A percentile compares a stretch with the other conserved stretches of the same genome.
phyloP scores from a whole-genome alignment of 305 asterid species.

The Fraxinus latifolia region DNA sequence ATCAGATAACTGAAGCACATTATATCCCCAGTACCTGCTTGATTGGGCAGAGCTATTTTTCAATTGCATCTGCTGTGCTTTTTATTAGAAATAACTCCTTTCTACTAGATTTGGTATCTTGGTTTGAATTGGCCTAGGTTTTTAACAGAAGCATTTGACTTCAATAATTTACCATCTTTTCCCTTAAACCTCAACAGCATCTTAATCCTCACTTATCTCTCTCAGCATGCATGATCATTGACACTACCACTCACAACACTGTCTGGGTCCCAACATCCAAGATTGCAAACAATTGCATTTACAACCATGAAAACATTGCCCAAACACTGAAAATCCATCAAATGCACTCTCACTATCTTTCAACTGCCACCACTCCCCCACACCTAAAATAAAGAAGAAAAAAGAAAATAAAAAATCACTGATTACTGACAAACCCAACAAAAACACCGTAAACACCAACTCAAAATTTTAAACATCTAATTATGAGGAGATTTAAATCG shows the following conservation, averaged over 20 bases:
- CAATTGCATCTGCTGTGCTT: background rate
- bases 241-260: background rate
- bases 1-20: background rate
- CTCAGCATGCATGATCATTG: background rate
- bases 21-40: background rate
- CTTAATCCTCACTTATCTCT: background rate
- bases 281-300: background rate
- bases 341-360: background rate
- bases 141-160: background rate
- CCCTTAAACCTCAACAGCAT: background rate
- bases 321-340: background rate
- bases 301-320: background rate
- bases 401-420: background rate
- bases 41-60: background rate
- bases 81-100: background rate
- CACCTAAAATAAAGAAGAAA: background rate
- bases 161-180: background rate
- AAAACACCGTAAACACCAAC: background rate
- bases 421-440: background rate
- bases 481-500: background rate
- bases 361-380: background rate
- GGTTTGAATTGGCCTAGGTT: background rate
- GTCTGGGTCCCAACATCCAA: background rate
- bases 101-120: background rate
- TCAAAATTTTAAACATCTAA: background rate